Conservation (phyloP, 1,284 basidiomycete species). For the Ganoderma multipileum region DNA sequence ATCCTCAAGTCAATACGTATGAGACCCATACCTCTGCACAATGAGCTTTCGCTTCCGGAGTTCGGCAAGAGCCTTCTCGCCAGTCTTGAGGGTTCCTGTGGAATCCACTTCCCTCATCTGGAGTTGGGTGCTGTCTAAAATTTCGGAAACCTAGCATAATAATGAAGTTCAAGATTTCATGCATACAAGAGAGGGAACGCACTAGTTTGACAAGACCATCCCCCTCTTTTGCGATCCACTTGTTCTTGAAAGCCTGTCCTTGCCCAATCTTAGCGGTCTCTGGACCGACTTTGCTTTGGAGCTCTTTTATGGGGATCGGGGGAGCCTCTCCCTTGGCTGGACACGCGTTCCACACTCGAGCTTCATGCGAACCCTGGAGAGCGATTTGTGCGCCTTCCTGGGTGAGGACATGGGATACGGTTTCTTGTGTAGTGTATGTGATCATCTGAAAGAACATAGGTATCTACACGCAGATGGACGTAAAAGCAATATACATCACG, state of each 20-base stretch:
- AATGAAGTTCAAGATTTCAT: conserved; percentile 11
- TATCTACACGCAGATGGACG: neutral
- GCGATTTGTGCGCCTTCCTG: conserved; percentile 85
- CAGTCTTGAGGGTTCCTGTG: conserved; percentile 72
- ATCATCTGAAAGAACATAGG: conserved; percentile 73
- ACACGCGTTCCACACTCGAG: conserved; percentile 88
- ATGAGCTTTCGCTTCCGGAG: conserved; percentile 93
- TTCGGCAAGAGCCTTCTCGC: conserved; percentile 85
- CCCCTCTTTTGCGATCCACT: conserved; percentile 95
- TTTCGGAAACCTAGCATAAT: conserved; percentile 56
- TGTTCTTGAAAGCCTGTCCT: conserved; percentile 95
- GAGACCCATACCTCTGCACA: conserved; percentile 61
- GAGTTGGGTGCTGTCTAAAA: conserved; percentile 76
- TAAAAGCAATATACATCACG: conserved; percentile 72
- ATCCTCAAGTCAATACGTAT: conserved; percentile 53
- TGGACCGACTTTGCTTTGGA: conserved; percentile 81
- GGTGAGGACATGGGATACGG: conserved; percentile 76
- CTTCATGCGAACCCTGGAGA: conserved; percentile 90
- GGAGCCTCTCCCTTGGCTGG: conserved; percentile 72
- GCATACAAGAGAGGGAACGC: conserved; percentile 40
- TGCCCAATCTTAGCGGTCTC: conserved; percentile 92
- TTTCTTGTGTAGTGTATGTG: conserved; percentile 81
- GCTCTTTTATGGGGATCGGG: conserved; percentile 69
- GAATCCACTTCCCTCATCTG: conserved; percentile 81
- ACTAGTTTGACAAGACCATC: conserved; percentile 88